Conservation (phyloP, 2,329 filamentous ascomycete species). For the Cryphonectria japonica region DNA sequence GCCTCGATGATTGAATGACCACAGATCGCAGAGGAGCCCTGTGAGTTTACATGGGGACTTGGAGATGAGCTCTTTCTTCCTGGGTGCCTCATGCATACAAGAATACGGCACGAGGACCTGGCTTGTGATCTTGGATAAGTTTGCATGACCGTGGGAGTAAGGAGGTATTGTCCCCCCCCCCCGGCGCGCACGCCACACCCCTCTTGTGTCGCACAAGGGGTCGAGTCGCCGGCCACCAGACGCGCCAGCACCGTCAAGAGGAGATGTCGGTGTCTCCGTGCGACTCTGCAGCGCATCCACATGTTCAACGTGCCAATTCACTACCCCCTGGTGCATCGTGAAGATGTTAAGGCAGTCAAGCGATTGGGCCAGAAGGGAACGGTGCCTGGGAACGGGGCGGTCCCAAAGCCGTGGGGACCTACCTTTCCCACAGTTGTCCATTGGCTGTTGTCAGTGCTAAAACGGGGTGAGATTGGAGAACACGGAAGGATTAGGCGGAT, state of each 20-base stretch:
- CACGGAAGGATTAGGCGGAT: constrained; percentile 11
- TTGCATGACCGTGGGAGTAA: neutral
- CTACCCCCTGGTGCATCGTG: neutral
- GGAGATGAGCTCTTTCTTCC: constrained; percentile 1
- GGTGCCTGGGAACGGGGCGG: constrained; percentile 16
- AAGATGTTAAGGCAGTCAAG: neutral
- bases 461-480: neutral
- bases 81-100: constrained; percentile 15
- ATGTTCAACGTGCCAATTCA: neutral
- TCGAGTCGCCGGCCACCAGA: neutral
- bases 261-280: constrained; percentile 9
- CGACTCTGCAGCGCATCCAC: constrained; percentile 10
- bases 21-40: neutral
- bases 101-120: constrained; percentile 7
- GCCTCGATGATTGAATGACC: neutral
- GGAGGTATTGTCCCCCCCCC: constrained; percentile 5
- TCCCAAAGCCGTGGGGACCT: constrained; percentile 14
- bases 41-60: neutral
- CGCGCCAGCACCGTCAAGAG: neutral
- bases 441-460: neutral
- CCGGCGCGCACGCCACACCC: neutral
- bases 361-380: constrained; percentile 14
- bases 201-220: constrained; percentile 4
- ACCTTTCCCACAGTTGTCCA: neutral
- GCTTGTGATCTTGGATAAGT: neutral